A percentile compares a stretch with the other conserved stretches of the same genome.
Evolutionary conservation across 2,329 filamentous ascomycete genomes (phyloP).

Genomic region (Fusarium brevicatenulatum): DNA sequence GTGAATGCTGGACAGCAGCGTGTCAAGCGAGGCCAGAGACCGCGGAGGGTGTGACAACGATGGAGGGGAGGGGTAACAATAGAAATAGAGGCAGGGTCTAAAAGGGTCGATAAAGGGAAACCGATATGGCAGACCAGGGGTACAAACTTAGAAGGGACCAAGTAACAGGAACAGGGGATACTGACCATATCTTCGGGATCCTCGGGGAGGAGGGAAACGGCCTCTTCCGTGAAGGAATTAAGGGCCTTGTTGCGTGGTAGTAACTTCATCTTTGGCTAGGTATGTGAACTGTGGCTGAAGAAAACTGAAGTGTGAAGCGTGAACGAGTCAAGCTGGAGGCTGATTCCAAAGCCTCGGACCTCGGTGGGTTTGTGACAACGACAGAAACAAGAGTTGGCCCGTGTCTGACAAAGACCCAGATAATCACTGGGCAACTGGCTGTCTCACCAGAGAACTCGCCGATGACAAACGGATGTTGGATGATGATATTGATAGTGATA

Average conservation of each 20-base stretch:
- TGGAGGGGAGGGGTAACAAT: conserved; percentile 36
- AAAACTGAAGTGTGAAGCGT: conserved; percentile 8
- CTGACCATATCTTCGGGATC: conserved; percentile 60
- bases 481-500: conserved; percentile 3
- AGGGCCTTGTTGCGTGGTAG: conserved; percentile 51
- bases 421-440: neutral
- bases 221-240: conserved; percentile 53
- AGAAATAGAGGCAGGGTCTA: conserved; percentile 21
- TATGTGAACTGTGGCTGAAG: conserved; percentile 23
- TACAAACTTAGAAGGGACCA: conserved; percentile 14
- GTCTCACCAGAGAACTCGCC: neutral
- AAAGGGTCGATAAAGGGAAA: conserved; percentile 10
- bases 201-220: conserved; percentile 55
- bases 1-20: conserved; percentile 4
- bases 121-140: conserved; percentile 16
- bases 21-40: conserved; percentile 1
- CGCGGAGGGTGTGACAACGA: conserved; percentile 24
- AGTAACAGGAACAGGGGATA: conserved; percentile 14
- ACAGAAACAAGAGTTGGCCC: conserved; percentile 23
- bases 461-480: conserved; percentile 7
- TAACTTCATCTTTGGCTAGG: conserved; percentile 51
- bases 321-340: neutral
- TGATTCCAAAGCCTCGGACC: conserved; percentile 18
- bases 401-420: conserved; percentile 21
- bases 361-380: conserved; percentile 23